A percentile compares a stretch with the other conserved stretches of the same genome.
phyloP scores from a whole-genome alignment of 768 basidiomycete genomes.

The Kwoniella pini region DNA sequence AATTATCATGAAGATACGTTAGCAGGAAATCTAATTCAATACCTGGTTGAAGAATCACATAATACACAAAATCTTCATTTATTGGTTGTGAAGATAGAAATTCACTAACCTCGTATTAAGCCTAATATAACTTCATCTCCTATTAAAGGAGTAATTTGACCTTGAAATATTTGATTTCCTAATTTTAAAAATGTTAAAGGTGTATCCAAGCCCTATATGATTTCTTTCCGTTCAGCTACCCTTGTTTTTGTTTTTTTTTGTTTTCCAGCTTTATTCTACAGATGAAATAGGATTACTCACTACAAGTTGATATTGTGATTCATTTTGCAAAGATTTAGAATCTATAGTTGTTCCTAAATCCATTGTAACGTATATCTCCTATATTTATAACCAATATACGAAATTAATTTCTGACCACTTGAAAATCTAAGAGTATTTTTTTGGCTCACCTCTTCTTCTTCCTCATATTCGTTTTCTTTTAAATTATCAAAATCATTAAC shows the following conservation, averaged over 20 bases:
- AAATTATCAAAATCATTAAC: slow-evolving; percentile 67
- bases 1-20: background rate
- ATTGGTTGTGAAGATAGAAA: background rate
- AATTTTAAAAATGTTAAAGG: slow-evolving; percentile 65
- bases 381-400: slow-evolving; percentile 17
- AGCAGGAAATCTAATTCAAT: too few species aligned
- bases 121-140: slow-evolving; percentile 49
- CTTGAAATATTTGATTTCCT: slow-evolving; percentile 41
- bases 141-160: slow-evolving; percentile 36
- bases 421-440: background rate
- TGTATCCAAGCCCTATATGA: slow-evolving; percentile 59
- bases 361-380: slow-evolving; percentile 75
- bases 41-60: slow-evolving; percentile 3
- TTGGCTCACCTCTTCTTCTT: slow-evolving; percentile 58
- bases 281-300: too few species aligned
- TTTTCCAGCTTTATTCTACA: too few species aligned
- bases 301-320: slow-evolving; percentile 46
- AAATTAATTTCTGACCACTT: background rate
- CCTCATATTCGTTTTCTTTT: slow-evolving; percentile 63
- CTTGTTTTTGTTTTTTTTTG: too few species aligned
- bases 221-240: too few species aligned
- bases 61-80: too few species aligned
- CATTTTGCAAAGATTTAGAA: slow-evolving; percentile 46
- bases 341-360: slow-evolving; percentile 60
- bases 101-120: slow-evolving; percentile 30